Percentiles rank a stretch among this genome's conserved stretches.
These are phyloP conservation scores for Debaryomyces tyrocola DNA, from an alignment of 805 yeast species.

Conservation along the genomic window DNA sequence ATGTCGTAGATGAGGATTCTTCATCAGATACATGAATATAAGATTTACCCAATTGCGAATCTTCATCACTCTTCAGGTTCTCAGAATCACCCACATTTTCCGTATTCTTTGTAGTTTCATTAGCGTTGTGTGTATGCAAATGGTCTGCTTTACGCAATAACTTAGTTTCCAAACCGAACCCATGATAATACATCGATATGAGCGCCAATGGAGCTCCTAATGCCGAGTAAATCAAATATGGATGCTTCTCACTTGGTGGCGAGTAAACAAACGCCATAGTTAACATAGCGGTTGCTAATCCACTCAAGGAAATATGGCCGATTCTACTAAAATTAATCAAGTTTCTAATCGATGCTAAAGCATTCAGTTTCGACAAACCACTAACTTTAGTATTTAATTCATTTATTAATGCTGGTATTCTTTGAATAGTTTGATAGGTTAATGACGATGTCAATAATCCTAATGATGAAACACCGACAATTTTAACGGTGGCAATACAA, in stretches of 20 bases:
- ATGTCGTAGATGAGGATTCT: constrained; percentile 23
- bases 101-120: neutral
- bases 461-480: constrained; percentile 63
- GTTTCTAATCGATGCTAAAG: constrained; percentile 14
- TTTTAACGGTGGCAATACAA: constrained; percentile 49
- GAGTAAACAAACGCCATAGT: constrained; percentile 57
- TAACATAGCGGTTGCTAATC: constrained; percentile 52
- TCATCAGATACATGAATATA: constrained; percentile 45
- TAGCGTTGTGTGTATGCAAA: neutral
- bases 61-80: constrained; percentile 11
- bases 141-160: constrained; percentile 10
- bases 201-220: constrained; percentile 49
- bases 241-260: constrained; percentile 60
- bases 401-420: constrained; percentile 28
- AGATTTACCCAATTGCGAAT: constrained; percentile 36
- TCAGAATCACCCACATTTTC: constrained; percentile 6
- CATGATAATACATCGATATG: constrained; percentile 17
- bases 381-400: constrained; percentile 24
- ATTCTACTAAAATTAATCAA: constrained; percentile 22
- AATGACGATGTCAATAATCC: constrained; percentile 63
- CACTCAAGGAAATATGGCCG: constrained; percentile 37
- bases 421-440: constrained; percentile 36
- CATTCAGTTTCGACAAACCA: constrained; percentile 8
- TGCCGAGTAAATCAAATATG: constrained; percentile 69
- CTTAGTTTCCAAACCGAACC: constrained; percentile 15